Conservation (phyloP, 1,284 basidiomycete species). For the Leccinum insigne region DNA sequence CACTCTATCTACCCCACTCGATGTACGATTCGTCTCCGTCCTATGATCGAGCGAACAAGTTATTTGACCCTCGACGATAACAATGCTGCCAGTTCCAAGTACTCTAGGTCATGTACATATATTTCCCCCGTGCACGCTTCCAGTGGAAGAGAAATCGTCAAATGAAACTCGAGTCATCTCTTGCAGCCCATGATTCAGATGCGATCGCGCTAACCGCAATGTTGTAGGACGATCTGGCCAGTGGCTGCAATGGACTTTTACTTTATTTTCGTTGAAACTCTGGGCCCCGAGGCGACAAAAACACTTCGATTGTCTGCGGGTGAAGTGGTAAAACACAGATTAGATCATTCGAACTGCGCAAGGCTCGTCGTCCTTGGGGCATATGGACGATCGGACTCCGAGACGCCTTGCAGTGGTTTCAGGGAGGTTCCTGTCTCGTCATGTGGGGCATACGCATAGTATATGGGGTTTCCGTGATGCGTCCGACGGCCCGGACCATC, state of each 20-base stretch:
- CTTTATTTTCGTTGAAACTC: not conserved
- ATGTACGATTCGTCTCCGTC: slow-evolving; percentile 3
- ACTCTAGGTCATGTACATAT: not conserved
- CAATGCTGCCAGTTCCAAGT: not conserved
- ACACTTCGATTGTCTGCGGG: not conserved
- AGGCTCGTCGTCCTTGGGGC: not conserved
- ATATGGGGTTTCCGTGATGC: not conserved
- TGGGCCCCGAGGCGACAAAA: not conserved
- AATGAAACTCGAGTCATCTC: not conserved
- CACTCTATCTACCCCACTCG: not conserved
- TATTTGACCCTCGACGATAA: not conserved
- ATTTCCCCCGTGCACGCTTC: not conserved
- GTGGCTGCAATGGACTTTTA: not conserved
- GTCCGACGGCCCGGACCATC: not conserved
- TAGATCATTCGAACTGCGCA: not conserved
- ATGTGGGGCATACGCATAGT: not conserved
- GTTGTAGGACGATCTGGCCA: not conserved
- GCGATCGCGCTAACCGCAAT: not conserved
- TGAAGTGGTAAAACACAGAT: not conserved
- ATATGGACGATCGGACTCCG: not conserved
- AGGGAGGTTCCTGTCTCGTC: not conserved
- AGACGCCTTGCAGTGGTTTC: not conserved
- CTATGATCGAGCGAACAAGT: not conserved
- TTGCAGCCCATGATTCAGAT: not conserved
- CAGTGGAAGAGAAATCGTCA: not conserved